Evolutionary conservation across 108 stramenopile species (phyloP), one percentile per base, ranked within the genome.

Genomic region (Discostella stelligeroides): DNA sequence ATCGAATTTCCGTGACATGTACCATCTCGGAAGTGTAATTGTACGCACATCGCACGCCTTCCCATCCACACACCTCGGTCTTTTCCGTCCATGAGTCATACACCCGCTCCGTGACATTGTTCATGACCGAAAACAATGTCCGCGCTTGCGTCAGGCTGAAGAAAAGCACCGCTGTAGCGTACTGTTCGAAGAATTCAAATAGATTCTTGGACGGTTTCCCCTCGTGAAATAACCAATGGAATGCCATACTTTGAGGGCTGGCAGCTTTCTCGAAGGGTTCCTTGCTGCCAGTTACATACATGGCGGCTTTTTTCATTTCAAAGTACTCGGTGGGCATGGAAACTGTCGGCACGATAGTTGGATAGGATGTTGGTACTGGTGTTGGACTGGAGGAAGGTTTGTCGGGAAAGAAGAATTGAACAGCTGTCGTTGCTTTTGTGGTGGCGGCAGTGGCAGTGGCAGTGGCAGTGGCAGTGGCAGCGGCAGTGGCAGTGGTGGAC

Each of bases 151-250:
- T 72, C 13, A 79, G 51, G 47, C 70, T 72, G 54, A 79, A 79
- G 39, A 72, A 79, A 0, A 79, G 20, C 27, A 79, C 77, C 9
- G 70, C 70, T n/a, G 58, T 49, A 41, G 77, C 77, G 46, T 79
- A 79, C 49, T 79, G 77, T 27, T 79, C 77, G 21, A 79, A 79
- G 56, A 79, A 79, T 67, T 79, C 77, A n/a, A 66, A 67, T 23
- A 79, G 38, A 39, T 79, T 68, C 38, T 34, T 66, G 43, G 64
- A 61, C 15, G 77, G 77, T 30, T 72, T 79, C 2, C 77, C 77
- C 34, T 70, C 63, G 40, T 25, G 55, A 25, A 67, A 79, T 12
- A 79, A 42, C 77, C 77, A 79, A 28, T 79, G 60, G 53, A 79
- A 79, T 2, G 77, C 77, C n/a, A 79, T 24, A 11, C 58, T 66